Base-by-base conservation (phyloP, 1,284 basidiomycete species). In the Sanghuangporus baumii region DNA sequence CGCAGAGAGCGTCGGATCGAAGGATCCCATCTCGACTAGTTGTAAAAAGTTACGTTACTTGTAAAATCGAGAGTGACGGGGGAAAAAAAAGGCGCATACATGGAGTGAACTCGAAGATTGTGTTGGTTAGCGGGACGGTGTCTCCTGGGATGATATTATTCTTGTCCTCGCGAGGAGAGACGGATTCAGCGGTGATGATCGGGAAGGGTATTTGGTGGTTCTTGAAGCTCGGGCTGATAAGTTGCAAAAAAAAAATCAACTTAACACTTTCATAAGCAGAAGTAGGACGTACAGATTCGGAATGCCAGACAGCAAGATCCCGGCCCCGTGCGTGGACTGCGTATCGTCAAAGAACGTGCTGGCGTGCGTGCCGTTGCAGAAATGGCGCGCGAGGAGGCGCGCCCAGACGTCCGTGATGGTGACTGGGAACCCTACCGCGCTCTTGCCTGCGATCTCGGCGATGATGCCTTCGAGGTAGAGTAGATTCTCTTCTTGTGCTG, bases 31-130 rank as follows among this genome's bases (percentile, higher is more conserved):
- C 66, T 80, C 79, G 59, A 69, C 77, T 80, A 31, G 26, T 6
- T 43, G 0, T 0, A 41, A 18, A 12, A 52, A 12, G n/a, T n/a
- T n/a, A n/a, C n/a, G n/a, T 12, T 59, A 56, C 62, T 63, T 16
- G 16, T 66, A 23, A 34, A 31, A 54, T 5, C 18, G 2, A n/a
- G 7, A 16, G 36, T 46, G 23, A 48, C 14, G 12, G 55, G 23
- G n/a, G n/a, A n/a, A n/a, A n/a, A 52, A 31, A 57, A 16, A 40
- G 23, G 16, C 23, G 73, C 77, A 71, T 50, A 81, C 79, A 81
- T 48, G 75, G 68, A 46, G 76, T 81, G 67, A 80, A 75, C 64
- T 82, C 80, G 34, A 78, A 75, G 14, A 79, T 71, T 2, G 76
- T 74, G 58, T 77, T 78, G 1, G 73, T 75, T 6, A 78, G 65